Conservation (phyloP, 1,139 yeast genomes). For the Pneumocystis sp. region DNA sequence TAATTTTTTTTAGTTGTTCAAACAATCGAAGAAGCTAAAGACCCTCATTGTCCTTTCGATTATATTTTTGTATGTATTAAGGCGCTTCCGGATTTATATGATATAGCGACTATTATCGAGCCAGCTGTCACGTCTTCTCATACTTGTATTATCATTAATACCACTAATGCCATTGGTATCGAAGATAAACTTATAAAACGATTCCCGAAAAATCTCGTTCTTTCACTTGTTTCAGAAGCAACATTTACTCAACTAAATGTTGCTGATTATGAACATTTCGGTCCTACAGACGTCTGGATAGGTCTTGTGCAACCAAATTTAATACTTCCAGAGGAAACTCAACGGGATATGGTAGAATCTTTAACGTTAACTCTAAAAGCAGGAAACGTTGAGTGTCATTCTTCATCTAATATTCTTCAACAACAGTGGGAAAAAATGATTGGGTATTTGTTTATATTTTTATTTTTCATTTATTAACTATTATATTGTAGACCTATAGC, state of each 20-base stretch:
- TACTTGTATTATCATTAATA: constrained; percentile 32
- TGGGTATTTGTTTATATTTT: constrained; percentile 6
- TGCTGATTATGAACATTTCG: constrained; percentile 16
- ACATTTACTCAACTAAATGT: constrained; percentile 15
- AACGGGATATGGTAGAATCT: constrained; percentile 17
- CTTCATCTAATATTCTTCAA: constrained; percentile 14
- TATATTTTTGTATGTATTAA: constrained; percentile 56
- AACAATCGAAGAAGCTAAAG: constrained; percentile 33
- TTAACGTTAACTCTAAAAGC: constrained; percentile 17
- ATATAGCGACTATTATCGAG: constrained; percentile 42
- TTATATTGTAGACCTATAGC: constrained; percentile 11
- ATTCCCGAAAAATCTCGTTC: constrained; percentile 43
- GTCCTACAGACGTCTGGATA: constrained; percentile 12
- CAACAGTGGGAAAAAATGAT: constrained; percentile 17
- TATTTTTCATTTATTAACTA: neutral
- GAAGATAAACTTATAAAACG: constrained; percentile 44
- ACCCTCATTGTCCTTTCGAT: constrained; percentile 35
- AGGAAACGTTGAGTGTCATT: constrained; percentile 15
- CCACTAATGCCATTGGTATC: constrained; percentile 49
- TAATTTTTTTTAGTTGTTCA: constrained; percentile 12
- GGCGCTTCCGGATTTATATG: constrained; percentile 52
- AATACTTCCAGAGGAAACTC: constrained; percentile 11
- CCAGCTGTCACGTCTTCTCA: constrained; percentile 37
- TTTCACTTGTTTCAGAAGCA: constrained; percentile 28
- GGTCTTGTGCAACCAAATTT: constrained; percentile 10